These are phyloP conservation scores for Fusarium incarnatum DNA, from an alignment of 2,329 filamentous ascomycete species.

Conservation along the genomic window DNA sequence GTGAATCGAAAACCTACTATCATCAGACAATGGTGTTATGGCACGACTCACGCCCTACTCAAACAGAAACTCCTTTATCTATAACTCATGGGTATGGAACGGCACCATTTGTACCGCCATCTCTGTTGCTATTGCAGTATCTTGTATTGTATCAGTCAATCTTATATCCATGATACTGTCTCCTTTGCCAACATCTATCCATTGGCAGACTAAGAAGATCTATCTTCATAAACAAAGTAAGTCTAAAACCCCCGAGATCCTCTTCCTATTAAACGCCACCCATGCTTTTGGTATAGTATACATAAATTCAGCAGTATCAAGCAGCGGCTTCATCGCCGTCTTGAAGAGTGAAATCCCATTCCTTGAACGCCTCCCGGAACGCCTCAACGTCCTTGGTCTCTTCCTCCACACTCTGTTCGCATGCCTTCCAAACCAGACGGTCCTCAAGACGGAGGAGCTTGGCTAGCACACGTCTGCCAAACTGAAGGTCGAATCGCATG, in stretches of 20 bases:
- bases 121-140: not conserved
- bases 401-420: constrained; percentile 79
- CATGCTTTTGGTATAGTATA: constrained; percentile 21
- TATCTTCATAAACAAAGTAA: not conserved
- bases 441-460: constrained; percentile 85
- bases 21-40: not conserved
- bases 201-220: not conserved
- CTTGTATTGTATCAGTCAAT: not conserved
- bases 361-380: constrained; percentile 85
- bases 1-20: not conserved
- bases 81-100: not conserved
- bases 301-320: constrained; percentile 16
- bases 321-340: constrained; percentile 17
- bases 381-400: constrained; percentile 81
- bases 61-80: not conserved
- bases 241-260: not conserved
- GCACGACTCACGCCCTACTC: not conserved
- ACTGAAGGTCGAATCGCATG: constrained; percentile 89
- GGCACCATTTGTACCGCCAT: not conserved
- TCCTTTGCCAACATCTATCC: not conserved
- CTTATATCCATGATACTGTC: not conserved
- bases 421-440: constrained; percentile 87
- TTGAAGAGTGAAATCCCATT: constrained; percentile 82
- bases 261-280: constrained; percentile 38
- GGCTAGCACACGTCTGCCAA: constrained; percentile 86